phyloP scores from a whole-genome alignment of 2,329 filamentous ascomycete species.

The Cladosporium cucumerinum region DNA sequence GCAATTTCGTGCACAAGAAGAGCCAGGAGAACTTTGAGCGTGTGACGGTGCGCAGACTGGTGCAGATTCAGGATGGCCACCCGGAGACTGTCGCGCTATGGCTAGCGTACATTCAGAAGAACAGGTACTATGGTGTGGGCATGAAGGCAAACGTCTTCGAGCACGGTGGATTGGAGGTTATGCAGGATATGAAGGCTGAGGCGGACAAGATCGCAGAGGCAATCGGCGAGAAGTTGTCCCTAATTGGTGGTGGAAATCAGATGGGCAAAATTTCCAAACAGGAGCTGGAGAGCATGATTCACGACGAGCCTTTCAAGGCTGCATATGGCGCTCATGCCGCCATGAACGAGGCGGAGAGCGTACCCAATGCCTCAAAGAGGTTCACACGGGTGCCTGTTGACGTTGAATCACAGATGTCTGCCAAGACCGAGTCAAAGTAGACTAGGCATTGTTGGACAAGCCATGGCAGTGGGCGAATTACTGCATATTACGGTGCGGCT shows the following conservation, averaged over 20 bases:
- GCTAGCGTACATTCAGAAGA: constrained; percentile 87
- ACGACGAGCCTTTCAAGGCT: constrained; percentile 32
- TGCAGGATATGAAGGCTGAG: constrained; percentile 35
- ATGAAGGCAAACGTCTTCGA: constrained; percentile 99
- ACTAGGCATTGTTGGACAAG: neutral
- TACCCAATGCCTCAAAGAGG: constrained; percentile 18
- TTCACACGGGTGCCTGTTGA: constrained; percentile 5
- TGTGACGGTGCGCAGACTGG: constrained; percentile 77
- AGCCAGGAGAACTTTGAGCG: constrained; percentile 97
- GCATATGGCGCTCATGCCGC: constrained; percentile 29
- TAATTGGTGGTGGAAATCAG: constrained; percentile 20
- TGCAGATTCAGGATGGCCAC: constrained; percentile 90
- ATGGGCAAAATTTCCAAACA: neutral
- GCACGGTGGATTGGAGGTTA: constrained; percentile 56
- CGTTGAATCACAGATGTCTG: neutral
- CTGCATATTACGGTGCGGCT: neutral
- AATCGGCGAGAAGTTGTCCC: constrained; percentile 29
- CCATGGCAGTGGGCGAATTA: neutral
- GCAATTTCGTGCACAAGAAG: constrained; percentile 95
- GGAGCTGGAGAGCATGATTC: constrained; percentile 12
- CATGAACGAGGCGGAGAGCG: constrained; percentile 26
- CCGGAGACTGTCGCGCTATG: constrained; percentile 85
- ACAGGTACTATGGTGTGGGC: constrained; percentile 92
- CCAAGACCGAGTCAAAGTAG: neutral
- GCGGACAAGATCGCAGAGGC: constrained; percentile 28